Percentiles rank a stretch among this genome's conserved stretches.
phyloP scores from a whole-genome alignment of 345 rosid species.

The Viola odorata region DNA sequence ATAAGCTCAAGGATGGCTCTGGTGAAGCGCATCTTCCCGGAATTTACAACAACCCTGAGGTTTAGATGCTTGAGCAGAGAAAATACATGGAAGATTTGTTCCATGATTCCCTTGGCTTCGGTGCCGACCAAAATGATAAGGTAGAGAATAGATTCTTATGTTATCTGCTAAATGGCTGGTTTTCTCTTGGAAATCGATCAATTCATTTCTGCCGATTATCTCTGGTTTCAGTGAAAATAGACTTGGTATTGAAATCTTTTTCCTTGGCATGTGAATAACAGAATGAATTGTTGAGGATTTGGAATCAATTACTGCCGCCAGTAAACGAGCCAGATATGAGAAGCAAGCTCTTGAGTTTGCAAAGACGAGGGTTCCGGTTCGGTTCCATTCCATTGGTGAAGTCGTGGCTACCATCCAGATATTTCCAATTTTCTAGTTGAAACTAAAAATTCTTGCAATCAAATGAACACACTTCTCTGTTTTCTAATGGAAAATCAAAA shows the following conservation, averaged over 20 bases:
- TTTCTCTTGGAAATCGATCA: too few relatives aligned
- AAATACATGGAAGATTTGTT: slow-evolving; percentile 59
- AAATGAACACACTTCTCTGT: too few relatives aligned
- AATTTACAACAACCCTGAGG: slow-evolving; percentile 59
- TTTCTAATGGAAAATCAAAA: too few relatives aligned
- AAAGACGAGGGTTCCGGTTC: slow-evolving; percentile 62
- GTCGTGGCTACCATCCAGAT: slow-evolving; percentile 53
- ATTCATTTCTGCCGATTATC: too few relatives aligned
- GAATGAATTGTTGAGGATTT: slow-evolving; percentile 97
- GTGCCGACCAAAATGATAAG: slow-evolving; percentile 96
- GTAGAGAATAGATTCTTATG: slow-evolving; percentile 28
- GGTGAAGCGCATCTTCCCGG: slow-evolving; percentile 86
- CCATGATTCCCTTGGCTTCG: slow-evolving; percentile 87
- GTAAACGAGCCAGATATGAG: slow-evolving; percentile 64
- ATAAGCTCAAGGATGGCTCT: slow-evolving; percentile 60
- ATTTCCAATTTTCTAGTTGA: too few relatives aligned
- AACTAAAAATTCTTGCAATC: too few relatives aligned
- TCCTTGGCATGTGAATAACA: slow-evolving; percentile 26
- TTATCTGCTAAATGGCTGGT: too few relatives aligned
- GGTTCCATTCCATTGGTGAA: slow-evolving; percentile 52
- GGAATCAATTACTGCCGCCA: slow-evolving; percentile 62
- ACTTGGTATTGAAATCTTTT: too few relatives aligned
- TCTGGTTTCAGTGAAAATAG: too few relatives aligned
- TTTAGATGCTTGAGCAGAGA: slow-evolving; percentile 54
- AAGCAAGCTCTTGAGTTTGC: slow-evolving; percentile 58